phyloP scores from a whole-genome alignment of 371 early-diverging fungal genomes.

The Massospora cicadina region DNA sequence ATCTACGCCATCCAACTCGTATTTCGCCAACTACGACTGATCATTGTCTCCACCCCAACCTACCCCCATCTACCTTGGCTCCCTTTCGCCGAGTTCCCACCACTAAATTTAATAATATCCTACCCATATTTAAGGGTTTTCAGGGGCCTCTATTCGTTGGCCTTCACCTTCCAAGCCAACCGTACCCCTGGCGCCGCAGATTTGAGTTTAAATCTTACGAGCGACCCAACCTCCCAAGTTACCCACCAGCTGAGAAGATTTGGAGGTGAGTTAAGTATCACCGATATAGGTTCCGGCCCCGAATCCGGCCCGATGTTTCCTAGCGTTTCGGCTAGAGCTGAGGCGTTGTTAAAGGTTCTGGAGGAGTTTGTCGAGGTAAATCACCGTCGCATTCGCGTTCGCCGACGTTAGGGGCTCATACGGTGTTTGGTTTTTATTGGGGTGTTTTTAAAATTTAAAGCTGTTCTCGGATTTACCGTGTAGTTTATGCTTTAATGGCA shows the following conservation, averaged over 20 bases:
- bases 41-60: neutral
- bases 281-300: neutral
- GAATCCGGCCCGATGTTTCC: neutral
- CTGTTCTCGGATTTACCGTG: too few relatives aligned
- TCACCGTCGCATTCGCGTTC: neutral
- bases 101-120: too few relatives aligned
- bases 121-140: too few relatives aligned
- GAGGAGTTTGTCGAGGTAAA: conserved; percentile 63
- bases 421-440: neutral
- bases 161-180: too few relatives aligned
- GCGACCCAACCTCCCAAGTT: neutral
- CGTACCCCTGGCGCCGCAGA: neutral
- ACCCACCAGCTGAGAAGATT: neutral
- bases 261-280: too few relatives aligned
- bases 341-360: conserved; percentile 43
- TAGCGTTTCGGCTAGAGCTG: conserved; percentile 37
- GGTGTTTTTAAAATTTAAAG: too few relatives aligned
- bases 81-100: too few relatives aligned
- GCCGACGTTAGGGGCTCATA: neutral
- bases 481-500: too few relatives aligned
- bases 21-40: neutral
- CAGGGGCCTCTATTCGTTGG: too few relatives aligned
- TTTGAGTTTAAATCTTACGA: neutral
- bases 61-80: neutral
- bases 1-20: neutral